Evolutionary conservation across 306 rosid genomes (phyloP).

Genomic region (Crotalaria pallida): DNA sequence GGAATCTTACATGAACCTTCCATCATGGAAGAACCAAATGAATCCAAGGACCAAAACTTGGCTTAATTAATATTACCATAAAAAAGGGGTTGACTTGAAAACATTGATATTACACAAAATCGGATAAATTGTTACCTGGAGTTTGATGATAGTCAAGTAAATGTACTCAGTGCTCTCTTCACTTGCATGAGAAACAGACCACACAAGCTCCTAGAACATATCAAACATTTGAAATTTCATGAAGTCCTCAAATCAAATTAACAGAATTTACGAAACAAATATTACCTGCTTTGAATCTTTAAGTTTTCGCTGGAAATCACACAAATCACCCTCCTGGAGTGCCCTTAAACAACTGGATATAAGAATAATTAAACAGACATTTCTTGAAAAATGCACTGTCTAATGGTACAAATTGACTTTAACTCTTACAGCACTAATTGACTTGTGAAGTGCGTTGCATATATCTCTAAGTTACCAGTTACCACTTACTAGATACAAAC

Average conservation of each 20-base stretch:
- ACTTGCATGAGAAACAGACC: constrained; percentile 83
- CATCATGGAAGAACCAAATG: not conserved
- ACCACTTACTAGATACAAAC: no score
- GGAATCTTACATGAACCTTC: no score
- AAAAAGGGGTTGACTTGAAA: not conserved
- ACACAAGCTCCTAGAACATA: constrained; percentile 66
- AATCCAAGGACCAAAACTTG: not conserved
- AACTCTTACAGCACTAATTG: constrained; percentile 4
- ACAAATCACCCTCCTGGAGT: constrained; percentile 67
- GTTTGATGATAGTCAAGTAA: constrained; percentile 65
- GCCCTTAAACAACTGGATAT: constrained; percentile 80
- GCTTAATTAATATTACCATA: not conserved
- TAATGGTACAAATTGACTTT: not conserved
- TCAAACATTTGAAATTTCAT: constrained; percentile 19
- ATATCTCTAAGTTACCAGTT: not conserved
- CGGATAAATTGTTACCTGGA: constrained; percentile 54
- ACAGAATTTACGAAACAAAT: constrained; percentile 20
- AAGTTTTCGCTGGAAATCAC: constrained; percentile 52
- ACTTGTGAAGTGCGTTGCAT: not conserved
- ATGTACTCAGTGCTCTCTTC: constrained; percentile 88
- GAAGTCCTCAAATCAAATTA: constrained; percentile 2
- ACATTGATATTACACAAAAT: not conserved
- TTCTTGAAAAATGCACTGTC: not conserved
- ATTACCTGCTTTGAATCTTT: constrained; percentile 83
- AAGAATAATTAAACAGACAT: constrained; percentile 16